These are phyloP conservation scores for Botrytis byssoidea DNA, from an alignment of 2,329 filamentous ascomycete species.

Conservation along the genomic window DNA sequence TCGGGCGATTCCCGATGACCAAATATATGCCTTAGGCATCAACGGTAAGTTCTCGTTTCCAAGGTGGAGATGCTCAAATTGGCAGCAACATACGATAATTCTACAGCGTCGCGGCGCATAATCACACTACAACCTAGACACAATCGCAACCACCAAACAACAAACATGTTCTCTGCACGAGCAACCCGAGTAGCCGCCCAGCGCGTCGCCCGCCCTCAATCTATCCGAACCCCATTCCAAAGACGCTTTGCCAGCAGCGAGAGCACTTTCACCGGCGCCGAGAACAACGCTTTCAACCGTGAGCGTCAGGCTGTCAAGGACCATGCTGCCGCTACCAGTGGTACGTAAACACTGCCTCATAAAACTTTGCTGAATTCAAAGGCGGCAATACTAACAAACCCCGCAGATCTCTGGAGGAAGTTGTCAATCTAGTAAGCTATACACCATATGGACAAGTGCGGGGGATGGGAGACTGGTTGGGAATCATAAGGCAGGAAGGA, in stretches of 20 bases:
- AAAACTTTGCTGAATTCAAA: background rate
- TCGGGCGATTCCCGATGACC: background rate
- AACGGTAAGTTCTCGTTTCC: background rate
- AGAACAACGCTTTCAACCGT: constrained; percentile 89
- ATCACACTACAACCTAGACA: constrained; percentile 9
- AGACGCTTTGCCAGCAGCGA: constrained; percentile 68
- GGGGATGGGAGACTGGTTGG: background rate
- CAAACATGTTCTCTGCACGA: constrained; percentile 63
- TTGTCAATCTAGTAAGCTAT: constrained; percentile 84
- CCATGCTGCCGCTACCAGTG: constrained; percentile 80
- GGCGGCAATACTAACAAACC: constrained; percentile 33
- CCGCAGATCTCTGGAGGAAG: constrained; percentile 86
- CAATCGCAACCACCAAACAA: constrained; percentile 25
- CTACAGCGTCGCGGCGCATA: constrained; percentile 18
- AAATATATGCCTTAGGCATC: background rate
- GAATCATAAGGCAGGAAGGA: background rate
- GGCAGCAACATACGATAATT: constrained; percentile 18
- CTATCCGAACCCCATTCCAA: constrained; percentile 58
- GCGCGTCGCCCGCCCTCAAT: constrained; percentile 57
- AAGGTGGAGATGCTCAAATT: constrained; percentile 6
- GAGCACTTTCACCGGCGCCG: constrained; percentile 56
- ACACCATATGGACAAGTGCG: background rate
- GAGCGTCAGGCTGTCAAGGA: constrained; percentile 89
- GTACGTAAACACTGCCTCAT: constrained; percentile 52
- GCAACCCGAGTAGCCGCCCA: constrained; percentile 57